A percentile compares a stretch with the other conserved stretches of the same genome.
Evolutionary conservation across 495 filamentous ascomycete genomes (phyloP).

Genomic region (Filosporella fistucella): DNA sequence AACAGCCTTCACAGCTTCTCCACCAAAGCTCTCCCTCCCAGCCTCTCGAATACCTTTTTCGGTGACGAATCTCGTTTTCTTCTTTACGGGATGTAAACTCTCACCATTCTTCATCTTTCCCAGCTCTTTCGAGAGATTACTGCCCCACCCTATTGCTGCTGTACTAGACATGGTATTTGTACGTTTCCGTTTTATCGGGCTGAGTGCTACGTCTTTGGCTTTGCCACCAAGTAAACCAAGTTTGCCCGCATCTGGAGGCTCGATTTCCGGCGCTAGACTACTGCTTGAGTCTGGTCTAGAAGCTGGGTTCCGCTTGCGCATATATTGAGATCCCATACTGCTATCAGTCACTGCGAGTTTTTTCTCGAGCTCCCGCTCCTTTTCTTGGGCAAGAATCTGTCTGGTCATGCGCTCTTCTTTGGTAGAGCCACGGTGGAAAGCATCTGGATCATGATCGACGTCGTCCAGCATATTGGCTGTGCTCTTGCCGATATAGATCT

Average conservation of each 20-base stretch:
- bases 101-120: conserved; percentile 51
- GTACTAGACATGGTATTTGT: conserved; percentile 31
- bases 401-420: conserved; percentile 25
- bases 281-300: conserved; percentile 2
- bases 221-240: conserved; percentile 54
- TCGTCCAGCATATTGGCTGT: conserved; percentile 67
- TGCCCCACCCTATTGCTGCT: conserved; percentile 44
- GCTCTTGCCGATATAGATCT: conserved; percentile 51
- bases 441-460: conserved; percentile 51
- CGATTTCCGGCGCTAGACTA: not conserved
- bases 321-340: conserved; percentile 71
- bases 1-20: conserved; percentile 34
- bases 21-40: conserved; percentile 68
- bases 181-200: conserved; percentile 70
- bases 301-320: conserved; percentile 29
- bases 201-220: conserved; percentile 58
- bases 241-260: conserved; percentile 37
- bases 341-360: conserved; percentile 58
- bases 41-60: conserved; percentile 72
- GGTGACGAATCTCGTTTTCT: conserved; percentile 82
- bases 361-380: conserved; percentile 75
- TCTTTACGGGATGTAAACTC: conserved; percentile 46
- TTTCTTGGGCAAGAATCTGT: conserved; percentile 51
- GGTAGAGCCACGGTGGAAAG: conserved; percentile 44
- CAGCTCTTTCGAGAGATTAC: conserved; percentile 38